A percentile compares a stretch with the other conserved stretches of the same genome.
Evolutionary conservation across 345 rosid species (phyloP).

Genomic region (Ceriops decandra): DNA sequence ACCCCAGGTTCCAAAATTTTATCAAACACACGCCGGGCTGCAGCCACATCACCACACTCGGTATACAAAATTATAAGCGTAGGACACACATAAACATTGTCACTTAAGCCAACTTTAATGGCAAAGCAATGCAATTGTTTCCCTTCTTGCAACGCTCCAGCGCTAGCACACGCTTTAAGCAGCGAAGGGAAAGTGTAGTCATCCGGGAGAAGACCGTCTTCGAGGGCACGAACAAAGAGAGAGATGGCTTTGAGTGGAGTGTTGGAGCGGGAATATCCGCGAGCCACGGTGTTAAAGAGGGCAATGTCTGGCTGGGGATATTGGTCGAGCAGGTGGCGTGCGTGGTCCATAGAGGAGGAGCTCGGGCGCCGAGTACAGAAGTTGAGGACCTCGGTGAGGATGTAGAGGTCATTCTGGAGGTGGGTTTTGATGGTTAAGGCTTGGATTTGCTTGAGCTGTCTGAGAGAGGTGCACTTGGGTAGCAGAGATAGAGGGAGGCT

Average conservation of each 20-base stretch:
- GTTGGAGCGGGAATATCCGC: conserved; percentile 22
- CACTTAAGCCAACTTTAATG: conserved; percentile 48
- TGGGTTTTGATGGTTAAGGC: conserved; percentile 59
- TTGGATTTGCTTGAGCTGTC: conserved; percentile 68
- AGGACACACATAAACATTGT: conserved; percentile 36
- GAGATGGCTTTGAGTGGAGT: conserved; percentile 18
- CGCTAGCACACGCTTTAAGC: conserved; percentile 15
- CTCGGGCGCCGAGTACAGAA: conserved; percentile 34
- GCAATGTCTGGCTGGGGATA: conserved; percentile 22
- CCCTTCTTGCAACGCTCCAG: conserved; percentile 21
- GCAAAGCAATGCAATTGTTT: conserved; percentile 25
- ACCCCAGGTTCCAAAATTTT: conserved; percentile 22
- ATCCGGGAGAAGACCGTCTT: conserved; percentile 8
- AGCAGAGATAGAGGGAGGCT: conserved; percentile 44
- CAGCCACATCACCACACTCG: conserved; percentile 17
- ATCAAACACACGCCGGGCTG: conserved; percentile 16
- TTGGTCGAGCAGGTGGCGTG: conserved; percentile 18
- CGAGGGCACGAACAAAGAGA: conserved; percentile 11
- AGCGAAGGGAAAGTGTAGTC: conserved; percentile 22
- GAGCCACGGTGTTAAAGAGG: conserved; percentile 20
- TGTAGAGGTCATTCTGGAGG: conserved; percentile 39
- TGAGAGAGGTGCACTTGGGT: conserved; percentile 47
- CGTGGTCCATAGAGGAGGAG: conserved; percentile 15
- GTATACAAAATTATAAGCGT: conserved; percentile 23
- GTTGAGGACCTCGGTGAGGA: conserved; percentile 22